These are phyloP conservation scores for Wickerhamiella hasegawae DNA, from an alignment of 805 yeast genomes.

Conservation along the genomic window DNA sequence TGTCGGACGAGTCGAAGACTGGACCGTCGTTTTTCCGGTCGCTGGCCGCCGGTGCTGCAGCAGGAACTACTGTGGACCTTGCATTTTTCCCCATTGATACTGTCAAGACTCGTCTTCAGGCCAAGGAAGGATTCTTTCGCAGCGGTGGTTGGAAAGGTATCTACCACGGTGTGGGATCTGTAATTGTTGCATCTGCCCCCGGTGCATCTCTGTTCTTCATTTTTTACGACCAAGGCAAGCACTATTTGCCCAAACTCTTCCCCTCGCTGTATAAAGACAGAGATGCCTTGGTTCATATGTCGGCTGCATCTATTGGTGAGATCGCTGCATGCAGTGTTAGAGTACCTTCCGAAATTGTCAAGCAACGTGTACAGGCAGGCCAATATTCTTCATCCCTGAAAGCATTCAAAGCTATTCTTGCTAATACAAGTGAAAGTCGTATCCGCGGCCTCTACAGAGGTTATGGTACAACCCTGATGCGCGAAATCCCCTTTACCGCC, in stretches of 20 bases:
- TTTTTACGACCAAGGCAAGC: conserved; percentile 46
- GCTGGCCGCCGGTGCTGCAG: conserved; percentile 55
- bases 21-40: conserved; percentile 7
- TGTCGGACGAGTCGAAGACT: too few species aligned
- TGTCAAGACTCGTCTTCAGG: conserved; percentile 83
- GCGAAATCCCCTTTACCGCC: conserved; percentile 94
- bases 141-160: conserved; percentile 93
- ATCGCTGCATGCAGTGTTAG: conserved; percentile 84
- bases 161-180: conserved; percentile 83
- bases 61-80: conserved; percentile 91
- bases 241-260: conserved; percentile 4
- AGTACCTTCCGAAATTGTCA: conserved; percentile 93
- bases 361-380: conserved; percentile 82
- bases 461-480: conserved; percentile 77
- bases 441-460: conserved; percentile 77
- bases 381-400: conserved; percentile 41
- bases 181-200: conserved; percentile 91
- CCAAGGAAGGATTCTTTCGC: conserved; percentile 79
- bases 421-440: conserved; percentile 66
- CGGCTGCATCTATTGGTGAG: conserved; percentile 79
- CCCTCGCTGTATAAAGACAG: conserved; percentile 12
- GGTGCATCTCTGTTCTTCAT: conserved; percentile 60
- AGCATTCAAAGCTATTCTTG: conserved; percentile 46
- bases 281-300: conserved; percentile 52
- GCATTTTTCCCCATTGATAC: conserved; percentile 96